These are phyloP conservation scores for Orychophragmus violaceus DNA, from an alignment of 345 rosid species.

Conservation along the genomic window DNA sequence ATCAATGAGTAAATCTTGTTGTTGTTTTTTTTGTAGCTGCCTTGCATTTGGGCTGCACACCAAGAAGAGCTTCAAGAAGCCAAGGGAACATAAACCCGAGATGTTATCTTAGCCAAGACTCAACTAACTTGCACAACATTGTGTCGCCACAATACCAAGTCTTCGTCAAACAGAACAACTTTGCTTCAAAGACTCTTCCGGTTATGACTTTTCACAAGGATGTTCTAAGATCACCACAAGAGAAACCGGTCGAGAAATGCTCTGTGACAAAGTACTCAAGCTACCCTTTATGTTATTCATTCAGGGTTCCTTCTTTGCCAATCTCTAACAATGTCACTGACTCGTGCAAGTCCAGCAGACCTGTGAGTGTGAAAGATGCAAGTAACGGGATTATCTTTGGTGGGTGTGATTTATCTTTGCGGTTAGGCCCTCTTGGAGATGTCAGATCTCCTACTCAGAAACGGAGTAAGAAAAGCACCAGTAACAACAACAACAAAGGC, in stretches of 20 bases:
- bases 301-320: constrained; percentile 12
- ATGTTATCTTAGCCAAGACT: constrained; percentile 51
- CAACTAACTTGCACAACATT: constrained; percentile 9
- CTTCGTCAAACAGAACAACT: constrained; percentile 38
- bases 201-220: background rate
- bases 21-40: constrained; percentile 49
- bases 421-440: constrained; percentile 57
- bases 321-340: background rate
- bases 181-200: constrained; percentile 17
- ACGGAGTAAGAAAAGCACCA: constrained; percentile 22
- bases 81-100: constrained; percentile 79
- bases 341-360: constrained; percentile 12
- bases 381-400: background rate
- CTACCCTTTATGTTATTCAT: constrained; percentile 27
- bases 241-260: constrained; percentile 1
- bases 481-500: background rate
- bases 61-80: constrained; percentile 89
- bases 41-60: constrained; percentile 81
- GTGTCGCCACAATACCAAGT: constrained; percentile 36
- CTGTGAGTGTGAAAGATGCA: background rate
- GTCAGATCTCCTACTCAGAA: constrained; percentile 23
- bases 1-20: constrained; percentile 1
- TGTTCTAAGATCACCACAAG: background rate
- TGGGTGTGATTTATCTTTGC: constrained; percentile 61
- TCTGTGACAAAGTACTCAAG: constrained; percentile 17